These are phyloP conservation scores for Teratosphaeria viscida DNA, from an alignment of 2,329 filamentous ascomycete genomes.

Conservation along the genomic window DNA sequence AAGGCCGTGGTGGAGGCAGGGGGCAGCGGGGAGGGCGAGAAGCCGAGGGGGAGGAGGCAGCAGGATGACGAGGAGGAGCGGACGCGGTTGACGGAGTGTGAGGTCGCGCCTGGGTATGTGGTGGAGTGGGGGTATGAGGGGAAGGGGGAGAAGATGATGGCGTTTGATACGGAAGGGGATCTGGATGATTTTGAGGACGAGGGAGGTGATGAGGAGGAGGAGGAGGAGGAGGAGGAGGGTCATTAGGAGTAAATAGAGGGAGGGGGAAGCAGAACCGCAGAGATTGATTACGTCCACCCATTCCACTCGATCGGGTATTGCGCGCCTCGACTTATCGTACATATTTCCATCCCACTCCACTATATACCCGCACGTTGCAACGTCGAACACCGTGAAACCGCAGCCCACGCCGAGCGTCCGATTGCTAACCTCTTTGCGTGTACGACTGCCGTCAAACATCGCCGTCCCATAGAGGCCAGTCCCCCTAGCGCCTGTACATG, in stretches of 20 bases:
- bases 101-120: constrained; percentile 77
- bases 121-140: constrained; percentile 65
- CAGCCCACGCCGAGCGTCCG: no score
- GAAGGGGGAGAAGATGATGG: constrained; percentile 54
- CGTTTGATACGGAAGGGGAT: constrained; percentile 32
- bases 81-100: constrained; percentile 68
- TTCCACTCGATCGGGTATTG: background rate
- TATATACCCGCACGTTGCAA: background rate
- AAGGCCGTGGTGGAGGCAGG: background rate
- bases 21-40: constrained; percentile 4
- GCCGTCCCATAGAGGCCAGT: background rate
- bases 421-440: no score
- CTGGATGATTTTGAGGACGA: constrained; percentile 16
- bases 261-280: background rate
- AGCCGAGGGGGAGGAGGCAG: constrained; percentile 23
- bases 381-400: no score
- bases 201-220: constrained; percentile 7
- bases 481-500: no score
- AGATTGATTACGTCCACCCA: background rate
- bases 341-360: background rate
- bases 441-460: background rate
- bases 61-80: constrained; percentile 41
- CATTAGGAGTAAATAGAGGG: background rate
- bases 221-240: constrained; percentile 2
- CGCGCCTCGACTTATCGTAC: background rate